Evolutionary conservation across 768 basidiomycete species (phyloP).

Genomic region (Suillus weaverae): DNA sequence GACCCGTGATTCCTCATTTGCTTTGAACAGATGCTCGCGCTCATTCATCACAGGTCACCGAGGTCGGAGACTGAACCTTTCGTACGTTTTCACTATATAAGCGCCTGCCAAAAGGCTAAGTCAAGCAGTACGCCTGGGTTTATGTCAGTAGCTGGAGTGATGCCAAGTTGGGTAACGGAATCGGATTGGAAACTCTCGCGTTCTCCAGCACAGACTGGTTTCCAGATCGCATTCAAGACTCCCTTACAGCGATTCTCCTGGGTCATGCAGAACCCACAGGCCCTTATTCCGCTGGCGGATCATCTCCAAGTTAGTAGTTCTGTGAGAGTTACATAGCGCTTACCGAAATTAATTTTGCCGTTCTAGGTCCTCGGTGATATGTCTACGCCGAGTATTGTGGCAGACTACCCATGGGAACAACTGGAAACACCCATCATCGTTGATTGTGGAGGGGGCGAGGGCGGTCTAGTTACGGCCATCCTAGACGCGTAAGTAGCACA

Average conservation of each 20-base stretch:
- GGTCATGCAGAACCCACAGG: neutral
- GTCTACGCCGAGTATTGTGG: slow-evolving; percentile 35
- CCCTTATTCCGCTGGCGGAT: neutral
- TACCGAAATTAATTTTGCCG: neutral
- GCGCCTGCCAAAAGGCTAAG: neutral
- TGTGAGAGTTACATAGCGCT: neutral
- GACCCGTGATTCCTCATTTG: slow-evolving; percentile 17
- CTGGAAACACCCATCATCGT: slow-evolving; percentile 38
- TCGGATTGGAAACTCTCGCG: slow-evolving; percentile 18
- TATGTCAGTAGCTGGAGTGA: slow-evolving; percentile 8
- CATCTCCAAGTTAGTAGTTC: slow-evolving; percentile 1
- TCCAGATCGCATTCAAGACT: slow-evolving; percentile 39
- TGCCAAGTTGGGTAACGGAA: slow-evolving; percentile 14
- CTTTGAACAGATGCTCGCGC: slow-evolving; percentile 19
- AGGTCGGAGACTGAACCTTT: slow-evolving; percentile 16
- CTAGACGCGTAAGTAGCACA: slow-evolving; percentile 30
- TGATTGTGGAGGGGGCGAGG: slow-evolving; percentile 42
- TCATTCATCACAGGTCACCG: slow-evolving; percentile 14
- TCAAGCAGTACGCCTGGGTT: slow-evolving; percentile 15
- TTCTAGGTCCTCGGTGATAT: slow-evolving; percentile 2
- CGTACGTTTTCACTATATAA: slow-evolving; percentile 7
- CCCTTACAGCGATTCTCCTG: slow-evolving; percentile 34
- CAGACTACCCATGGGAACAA: slow-evolving; percentile 40
- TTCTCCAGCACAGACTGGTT: slow-evolving; percentile 29
- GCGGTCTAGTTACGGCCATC: slow-evolving; percentile 39